Conservation (phyloP, 2,329 filamentous ascomycete genomes). For the Diaporthe amygdali region DNA sequence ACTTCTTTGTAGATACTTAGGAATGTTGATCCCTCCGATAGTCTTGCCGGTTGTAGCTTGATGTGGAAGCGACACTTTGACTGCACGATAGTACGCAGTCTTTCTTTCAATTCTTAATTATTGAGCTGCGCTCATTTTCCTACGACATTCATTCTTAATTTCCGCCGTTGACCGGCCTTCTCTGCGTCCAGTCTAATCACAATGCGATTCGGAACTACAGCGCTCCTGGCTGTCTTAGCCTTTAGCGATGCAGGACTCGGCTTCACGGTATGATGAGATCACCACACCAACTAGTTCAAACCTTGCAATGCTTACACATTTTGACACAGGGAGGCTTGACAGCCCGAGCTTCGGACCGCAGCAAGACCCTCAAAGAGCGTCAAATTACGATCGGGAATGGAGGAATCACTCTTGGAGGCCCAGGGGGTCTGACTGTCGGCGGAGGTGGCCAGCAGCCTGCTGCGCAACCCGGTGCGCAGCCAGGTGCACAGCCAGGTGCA, state of each 20-base stretch:
- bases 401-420: neutral
- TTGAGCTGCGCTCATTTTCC: neutral
- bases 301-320: neutral
- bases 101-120: neutral
- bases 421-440: slow-evolving; percentile 18
- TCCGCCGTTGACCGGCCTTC: slow-evolving; percentile 14
- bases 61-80: neutral
- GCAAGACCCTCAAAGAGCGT: slow-evolving; percentile 12
- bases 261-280: slow-evolving; percentile 12
- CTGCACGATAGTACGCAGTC: neutral
- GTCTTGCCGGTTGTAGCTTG: fast-evolving
- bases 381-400: slow-evolving; percentile 14
- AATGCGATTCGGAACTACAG: slow-evolving; percentile 14
- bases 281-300: neutral
- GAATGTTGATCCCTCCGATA: neutral
- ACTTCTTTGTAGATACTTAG: neutral
- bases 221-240: slow-evolving; percentile 16
- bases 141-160: neutral
- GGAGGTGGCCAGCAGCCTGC: slow-evolving; percentile 12
- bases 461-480: neutral
- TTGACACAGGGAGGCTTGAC: slow-evolving; percentile 11
- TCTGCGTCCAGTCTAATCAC: neutral
- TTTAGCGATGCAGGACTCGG: slow-evolving; percentile 20
- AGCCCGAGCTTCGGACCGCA: slow-evolving; percentile 6
- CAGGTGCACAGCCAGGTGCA: neutral